Evolutionary conservation across 192 early-diverging fungal genomes (phyloP), one percentile per base, ranked within the genome.

Genomic region (Diversispora eburnea): DNA sequence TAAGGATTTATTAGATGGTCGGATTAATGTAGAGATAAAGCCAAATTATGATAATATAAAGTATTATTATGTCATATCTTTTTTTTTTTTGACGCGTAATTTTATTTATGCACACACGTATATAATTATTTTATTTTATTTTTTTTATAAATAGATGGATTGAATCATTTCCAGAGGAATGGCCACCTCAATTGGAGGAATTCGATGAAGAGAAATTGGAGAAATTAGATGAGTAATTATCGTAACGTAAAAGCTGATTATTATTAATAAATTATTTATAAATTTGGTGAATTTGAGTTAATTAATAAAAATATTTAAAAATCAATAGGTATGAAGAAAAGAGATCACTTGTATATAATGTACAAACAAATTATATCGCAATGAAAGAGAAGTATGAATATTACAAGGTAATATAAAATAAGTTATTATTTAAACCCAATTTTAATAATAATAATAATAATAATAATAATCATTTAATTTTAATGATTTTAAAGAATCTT

Each of bases 121-220:
- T 33, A 33, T 33, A 33, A 2, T 42, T 5, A 19, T 9, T 22
- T 20, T n/a, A 0, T 19, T 33, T 0, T 25, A 25, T 25, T 3
- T 54, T 4, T n/a, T 56, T 46, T 56, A 41, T n/a, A 15, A 22
- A n/a, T 43, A 70, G 68, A 4, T 70, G 68, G 68, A 70, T 70
- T 15, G 68, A 70, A 46, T 70, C 68, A 70, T 70, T 70, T 22
- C 68, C 68, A 12, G 39, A 54, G 9, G 41, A 58, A 57, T 70
- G 68, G 68, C 54, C 68, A n/a, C n/a, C 9, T n/a, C 8, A 33
- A 33, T 10, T 56, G 17, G 12, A 55, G 12, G 54, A 70, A 57
- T 20, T 12, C 0, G 49, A 70, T 43, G 17, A 54, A 19, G 51
- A 54, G 57, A n/a, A 70, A 22, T 8, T 70, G 2, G 54, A 54